Evolutionary conservation across 805 yeast genomes (phyloP).

Genomic region (Candida odintsovae): DNA sequence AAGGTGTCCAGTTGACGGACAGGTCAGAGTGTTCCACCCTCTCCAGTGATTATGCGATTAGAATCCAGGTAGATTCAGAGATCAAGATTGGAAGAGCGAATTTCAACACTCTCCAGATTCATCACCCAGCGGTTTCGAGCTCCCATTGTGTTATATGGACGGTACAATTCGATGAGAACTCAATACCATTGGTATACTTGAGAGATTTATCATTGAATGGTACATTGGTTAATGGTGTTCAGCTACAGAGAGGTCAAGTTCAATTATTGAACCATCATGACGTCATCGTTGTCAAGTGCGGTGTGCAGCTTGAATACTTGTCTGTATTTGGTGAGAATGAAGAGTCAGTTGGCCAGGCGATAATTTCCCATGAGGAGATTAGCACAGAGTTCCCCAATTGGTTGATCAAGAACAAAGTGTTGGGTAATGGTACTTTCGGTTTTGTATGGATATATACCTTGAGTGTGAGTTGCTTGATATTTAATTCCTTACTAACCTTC

Average conservation of each 20-base stretch:
- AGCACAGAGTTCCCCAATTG: conserved; percentile 29
- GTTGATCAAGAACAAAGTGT: conserved; percentile 34
- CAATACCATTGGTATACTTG: conserved; percentile 42
- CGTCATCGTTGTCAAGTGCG: conserved; percentile 30
- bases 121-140: conserved; percentile 36
- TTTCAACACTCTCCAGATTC: conserved; percentile 27
- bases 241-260: conserved; percentile 26
- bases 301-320: conserved; percentile 18
- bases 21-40: not conserved
- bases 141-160: conserved; percentile 45
- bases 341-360: conserved; percentile 6
- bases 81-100: conserved; percentile 40
- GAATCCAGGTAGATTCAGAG: not conserved
- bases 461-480: not conserved
- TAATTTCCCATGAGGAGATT: conserved; percentile 20
- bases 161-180: conserved; percentile 42
- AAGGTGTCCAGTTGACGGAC: not conserved
- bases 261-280: conserved; percentile 35
- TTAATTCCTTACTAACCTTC: conserved; percentile 1
- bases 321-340: conserved; percentile 14
- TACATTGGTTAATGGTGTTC: conserved; percentile 35
- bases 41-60: not conserved
- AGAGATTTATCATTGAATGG: conserved; percentile 51
- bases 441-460: conserved; percentile 28
- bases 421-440: conserved; percentile 59